Percentiles rank a stretch among this genome's conserved stretches.
phyloP scores from a whole-genome alignment of 2,329 filamentous ascomycete species.

The Cryphonectria naterciae region DNA sequence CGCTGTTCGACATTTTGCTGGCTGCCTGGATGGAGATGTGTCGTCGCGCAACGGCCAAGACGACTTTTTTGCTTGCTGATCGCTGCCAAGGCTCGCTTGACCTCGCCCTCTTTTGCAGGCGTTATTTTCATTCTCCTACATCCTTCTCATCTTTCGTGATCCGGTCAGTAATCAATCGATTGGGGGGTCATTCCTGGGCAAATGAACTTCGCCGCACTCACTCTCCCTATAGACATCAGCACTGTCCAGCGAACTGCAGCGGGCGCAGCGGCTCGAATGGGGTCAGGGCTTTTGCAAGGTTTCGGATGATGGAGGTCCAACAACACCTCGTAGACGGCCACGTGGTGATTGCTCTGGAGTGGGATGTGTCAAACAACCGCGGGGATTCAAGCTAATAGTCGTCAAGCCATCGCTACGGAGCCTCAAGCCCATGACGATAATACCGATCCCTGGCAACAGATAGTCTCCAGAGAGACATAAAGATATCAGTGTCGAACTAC shows the following conservation, averaged over 20 bases:
- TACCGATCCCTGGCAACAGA: neutral
- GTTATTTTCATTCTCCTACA: neutral
- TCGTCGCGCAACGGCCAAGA: neutral
- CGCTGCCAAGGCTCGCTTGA: neutral
- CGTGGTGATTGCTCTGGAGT: neutral
- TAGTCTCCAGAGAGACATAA: neutral
- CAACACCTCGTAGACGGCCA: neutral
- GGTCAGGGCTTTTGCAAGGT: neutral
- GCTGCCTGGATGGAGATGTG: neutral
- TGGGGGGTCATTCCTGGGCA: neutral
- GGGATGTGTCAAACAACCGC: neutral
- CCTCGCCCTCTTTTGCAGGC: neutral
- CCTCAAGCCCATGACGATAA: neutral
- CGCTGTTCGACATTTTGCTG: neutral
- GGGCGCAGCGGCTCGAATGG: neutral
- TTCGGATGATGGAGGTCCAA: too few species aligned
- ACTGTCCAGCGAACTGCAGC: neutral
- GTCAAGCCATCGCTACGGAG: neutral
- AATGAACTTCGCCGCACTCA: neutral
- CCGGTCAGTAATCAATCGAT: neutral
- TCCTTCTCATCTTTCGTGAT: neutral
- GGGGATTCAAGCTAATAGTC: neutral
- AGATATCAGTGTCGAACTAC: too few species aligned
- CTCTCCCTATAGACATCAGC: neutral
- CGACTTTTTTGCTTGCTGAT: neutral